These are phyloP conservation scores for Stephania yunnanensis DNA, from an alignment of 164 flowering plant genomes.

Conservation along the genomic window DNA sequence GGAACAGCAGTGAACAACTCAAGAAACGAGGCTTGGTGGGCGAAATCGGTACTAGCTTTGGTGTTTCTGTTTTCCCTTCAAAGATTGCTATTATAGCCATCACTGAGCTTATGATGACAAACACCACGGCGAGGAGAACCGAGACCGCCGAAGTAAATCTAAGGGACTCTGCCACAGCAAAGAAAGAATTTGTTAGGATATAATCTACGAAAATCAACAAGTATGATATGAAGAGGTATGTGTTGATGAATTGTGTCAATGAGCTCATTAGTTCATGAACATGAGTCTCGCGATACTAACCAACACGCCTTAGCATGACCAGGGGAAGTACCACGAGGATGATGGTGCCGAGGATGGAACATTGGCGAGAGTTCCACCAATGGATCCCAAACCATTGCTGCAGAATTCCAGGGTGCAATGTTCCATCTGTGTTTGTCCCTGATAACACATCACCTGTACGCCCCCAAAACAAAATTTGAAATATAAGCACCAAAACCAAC, in stretches of 20 bases:
- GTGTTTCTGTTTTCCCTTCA: constrained; percentile 48
- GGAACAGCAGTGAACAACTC: constrained; percentile 91
- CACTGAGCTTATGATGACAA: constrained; percentile 62
- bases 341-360: constrained; percentile 39
- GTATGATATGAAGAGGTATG: background rate
- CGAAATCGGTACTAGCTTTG: constrained; percentile 55
- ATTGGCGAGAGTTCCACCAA: constrained; percentile 74
- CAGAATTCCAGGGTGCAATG: constrained; percentile 60
- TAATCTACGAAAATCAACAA: background rate
- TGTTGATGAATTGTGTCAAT: no score
- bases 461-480: background rate
- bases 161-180: constrained; percentile 49
- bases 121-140: constrained; percentile 73
- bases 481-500: no score
- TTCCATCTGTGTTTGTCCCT: constrained; percentile 44
- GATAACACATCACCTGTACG: constrained; percentile 77
- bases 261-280: no score
- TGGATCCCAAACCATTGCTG: constrained; percentile 88
- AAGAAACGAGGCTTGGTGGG: constrained; percentile 45
- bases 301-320: constrained; percentile 58
- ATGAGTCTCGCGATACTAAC: constrained; percentile 29
- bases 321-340: constrained; percentile 68
- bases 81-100: constrained; percentile 61
- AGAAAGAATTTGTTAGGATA: background rate
- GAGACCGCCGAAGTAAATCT: constrained; percentile 70